Evolutionary conservation across 352 stramenopile species (phyloP).

Genomic region (Globisporangium barbulae): DNA sequence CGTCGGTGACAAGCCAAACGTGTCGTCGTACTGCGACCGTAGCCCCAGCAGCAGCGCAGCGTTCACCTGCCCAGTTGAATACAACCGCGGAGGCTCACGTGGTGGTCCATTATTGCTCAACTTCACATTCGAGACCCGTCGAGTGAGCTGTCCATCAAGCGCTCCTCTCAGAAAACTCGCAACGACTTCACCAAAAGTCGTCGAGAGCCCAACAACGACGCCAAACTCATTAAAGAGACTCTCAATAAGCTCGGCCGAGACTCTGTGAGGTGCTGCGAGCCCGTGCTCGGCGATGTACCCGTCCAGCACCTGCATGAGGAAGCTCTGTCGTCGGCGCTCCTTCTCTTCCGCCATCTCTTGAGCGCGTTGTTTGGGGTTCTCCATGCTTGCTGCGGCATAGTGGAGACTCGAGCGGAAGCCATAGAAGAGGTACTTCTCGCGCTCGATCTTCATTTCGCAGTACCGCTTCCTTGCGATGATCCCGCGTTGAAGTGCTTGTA

Average conservation of each 20-base stretch:
- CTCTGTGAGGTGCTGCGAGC: constrained; percentile 30
- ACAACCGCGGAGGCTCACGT: constrained; percentile 16
- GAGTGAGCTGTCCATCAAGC: constrained; percentile 2
- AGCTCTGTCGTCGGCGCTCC: constrained; percentile 44
- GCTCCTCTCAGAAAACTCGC: constrained; percentile 21
- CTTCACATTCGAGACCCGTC: not conserved
- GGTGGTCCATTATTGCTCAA: not conserved
- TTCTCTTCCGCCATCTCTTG: constrained; percentile 31
- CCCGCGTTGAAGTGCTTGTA: constrained; percentile 68
- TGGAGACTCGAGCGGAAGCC: constrained; percentile 64
- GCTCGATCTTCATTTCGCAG: constrained; percentile 51
- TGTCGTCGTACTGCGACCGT: constrained; percentile 58
- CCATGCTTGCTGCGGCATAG: constrained; percentile 28
- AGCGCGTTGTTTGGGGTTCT: constrained; percentile 41
- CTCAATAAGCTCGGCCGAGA: constrained; percentile 31
- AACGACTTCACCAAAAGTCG: constrained; percentile 44
- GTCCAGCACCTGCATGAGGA: constrained; percentile 70
- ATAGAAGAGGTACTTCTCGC: constrained; percentile 61
- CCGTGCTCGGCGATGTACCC: constrained; percentile 45
- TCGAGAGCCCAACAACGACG: constrained; percentile 57
- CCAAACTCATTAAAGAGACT: constrained; percentile 55
- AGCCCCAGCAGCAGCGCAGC: constrained; percentile 51
- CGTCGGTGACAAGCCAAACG: constrained; percentile 46
- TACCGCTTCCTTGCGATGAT: constrained; percentile 53
- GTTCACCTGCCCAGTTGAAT: constrained; percentile 41